Percentiles rank a stretch among this genome's conserved stretches.
Evolutionary conservation across 495 filamentous ascomycete species (phyloP).

Genomic region (Bryoglossum gracile): DNA sequence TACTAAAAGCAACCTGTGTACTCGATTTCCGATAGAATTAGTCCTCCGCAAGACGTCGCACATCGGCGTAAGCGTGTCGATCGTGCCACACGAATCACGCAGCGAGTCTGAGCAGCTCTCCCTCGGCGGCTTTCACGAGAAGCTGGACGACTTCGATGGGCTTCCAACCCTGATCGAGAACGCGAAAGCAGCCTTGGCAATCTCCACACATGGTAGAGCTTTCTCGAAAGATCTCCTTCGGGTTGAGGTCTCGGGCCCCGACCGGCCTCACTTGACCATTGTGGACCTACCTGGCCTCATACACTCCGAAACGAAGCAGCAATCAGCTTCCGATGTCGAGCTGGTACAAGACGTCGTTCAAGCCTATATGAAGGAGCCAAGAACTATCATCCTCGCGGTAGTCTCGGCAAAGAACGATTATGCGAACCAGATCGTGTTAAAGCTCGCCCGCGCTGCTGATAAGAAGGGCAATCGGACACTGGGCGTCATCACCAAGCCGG

Average conservation of each 20-base stretch:
- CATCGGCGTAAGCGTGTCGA: conserved; percentile 29
- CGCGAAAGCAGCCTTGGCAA: conserved; percentile 39
- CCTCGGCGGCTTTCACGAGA: conserved; percentile 30
- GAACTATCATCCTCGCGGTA: conserved; percentile 45
- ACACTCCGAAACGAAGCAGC: conserved; percentile 37
- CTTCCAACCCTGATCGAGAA: conserved; percentile 37
- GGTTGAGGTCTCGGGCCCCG: conserved; percentile 45
- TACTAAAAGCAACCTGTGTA: conserved; percentile 41
- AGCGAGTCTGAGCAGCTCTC: conserved; percentile 22
- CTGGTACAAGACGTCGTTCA: conserved; percentile 38
- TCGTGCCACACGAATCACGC: conserved; percentile 31
- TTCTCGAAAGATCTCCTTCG: conserved; percentile 44
- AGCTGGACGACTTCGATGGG: conserved; percentile 28
- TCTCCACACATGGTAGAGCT: conserved; percentile 29
- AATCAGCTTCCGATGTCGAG: conserved; percentile 35
- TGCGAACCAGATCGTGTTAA: conserved; percentile 42
- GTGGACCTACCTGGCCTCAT: conserved; percentile 49
- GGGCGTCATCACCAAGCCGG: conserved; percentile 46
- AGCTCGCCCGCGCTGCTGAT: conserved; percentile 33
- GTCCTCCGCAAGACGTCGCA: conserved; percentile 38
- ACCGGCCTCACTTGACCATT: conserved; percentile 44
- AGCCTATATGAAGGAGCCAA: conserved; percentile 38
- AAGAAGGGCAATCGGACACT: conserved; percentile 35
- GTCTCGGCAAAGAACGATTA: conserved; percentile 45
- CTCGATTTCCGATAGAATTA: conserved; percentile 49